phyloP scores from a whole-genome alignment of 2,329 filamentous ascomycete species.

The Chalaropsis thielavioides region DNA sequence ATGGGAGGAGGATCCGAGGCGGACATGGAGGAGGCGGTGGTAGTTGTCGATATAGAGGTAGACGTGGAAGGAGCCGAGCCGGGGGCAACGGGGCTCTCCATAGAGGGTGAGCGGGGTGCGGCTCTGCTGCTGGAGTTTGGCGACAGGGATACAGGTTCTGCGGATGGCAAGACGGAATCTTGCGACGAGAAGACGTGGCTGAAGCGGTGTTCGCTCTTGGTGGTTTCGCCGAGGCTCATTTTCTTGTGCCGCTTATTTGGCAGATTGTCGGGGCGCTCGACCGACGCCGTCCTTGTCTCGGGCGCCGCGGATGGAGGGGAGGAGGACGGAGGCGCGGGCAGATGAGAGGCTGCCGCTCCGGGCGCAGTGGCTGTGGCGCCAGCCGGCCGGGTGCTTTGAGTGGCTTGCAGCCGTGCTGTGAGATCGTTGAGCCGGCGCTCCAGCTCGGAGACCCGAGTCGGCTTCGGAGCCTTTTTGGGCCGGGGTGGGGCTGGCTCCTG shows the following conservation, averaged over 20 bases:
- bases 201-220: background rate
- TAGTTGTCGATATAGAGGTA: background rate
- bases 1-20: slow-evolving; percentile 18
- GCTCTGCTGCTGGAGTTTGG: background rate
- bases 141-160: background rate
- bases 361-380: background rate
- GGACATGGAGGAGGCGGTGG: background rate
- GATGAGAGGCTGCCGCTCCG: background rate
- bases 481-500: slow-evolving; percentile 35
- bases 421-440: slow-evolving; percentile 37
- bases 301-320: background rate
- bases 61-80: slow-evolving; percentile 8
- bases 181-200: slow-evolving; percentile 10
- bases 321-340: background rate
- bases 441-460: slow-evolving; percentile 36
- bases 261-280: background rate
- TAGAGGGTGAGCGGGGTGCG: background rate
- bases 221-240: background rate
- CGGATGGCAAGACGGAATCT: background rate
- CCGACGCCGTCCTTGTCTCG: background rate
- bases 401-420: slow-evolving; percentile 28
- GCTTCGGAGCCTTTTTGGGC: slow-evolving; percentile 32
- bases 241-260: background rate
- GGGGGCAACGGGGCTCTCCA: background rate
- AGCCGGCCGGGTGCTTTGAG: background rate